Evolutionary conservation across 1,284 basidiomycete species (phyloP).

Genomic region (Volvariella surrecta): DNA sequence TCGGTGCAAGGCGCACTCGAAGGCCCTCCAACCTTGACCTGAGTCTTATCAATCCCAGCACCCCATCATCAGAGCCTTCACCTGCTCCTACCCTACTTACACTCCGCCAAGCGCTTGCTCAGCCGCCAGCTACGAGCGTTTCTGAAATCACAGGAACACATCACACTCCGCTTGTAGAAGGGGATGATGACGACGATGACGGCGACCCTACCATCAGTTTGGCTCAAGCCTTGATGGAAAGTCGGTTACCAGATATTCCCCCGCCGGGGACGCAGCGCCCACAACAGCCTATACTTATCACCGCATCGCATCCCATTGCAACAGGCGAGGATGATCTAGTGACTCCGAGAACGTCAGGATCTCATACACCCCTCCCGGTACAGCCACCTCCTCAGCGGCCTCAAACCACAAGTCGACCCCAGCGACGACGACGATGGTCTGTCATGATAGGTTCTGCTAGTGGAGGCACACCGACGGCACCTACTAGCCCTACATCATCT

Average conservation of each 20-base stretch:
- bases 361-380: constrained; percentile 18
- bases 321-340: constrained; percentile 34
- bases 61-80: constrained; percentile 41
- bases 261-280: constrained; percentile 55
- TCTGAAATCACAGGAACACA: constrained; percentile 16
- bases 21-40: constrained; percentile 56
- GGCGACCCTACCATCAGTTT: constrained; percentile 59
- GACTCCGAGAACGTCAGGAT: constrained; percentile 42
- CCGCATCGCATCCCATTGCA: constrained; percentile 25
- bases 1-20: constrained; percentile 35
- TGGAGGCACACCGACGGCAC: constrained; percentile 9
- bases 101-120: constrained; percentile 49
- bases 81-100: constrained; percentile 57
- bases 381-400: constrained; percentile 13
- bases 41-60: constrained; percentile 31
- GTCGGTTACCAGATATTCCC: constrained; percentile 63
- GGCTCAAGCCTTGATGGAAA: constrained; percentile 66
- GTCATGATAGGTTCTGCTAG: constrained; percentile 23
- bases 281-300: constrained; percentile 60
- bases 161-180: constrained; percentile 33
- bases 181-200: constrained; percentile 62
- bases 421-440: constrained; percentile 45
- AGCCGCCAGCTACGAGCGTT: constrained; percentile 20
- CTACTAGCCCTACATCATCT: constrained; percentile 12
- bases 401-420: constrained; percentile 3